A percentile compares a stretch with the other conserved stretches of the same genome.
Conservation (phyloP, 495 filamentous ascomycete genomes). For the Cairneyella variabilis region DNA sequence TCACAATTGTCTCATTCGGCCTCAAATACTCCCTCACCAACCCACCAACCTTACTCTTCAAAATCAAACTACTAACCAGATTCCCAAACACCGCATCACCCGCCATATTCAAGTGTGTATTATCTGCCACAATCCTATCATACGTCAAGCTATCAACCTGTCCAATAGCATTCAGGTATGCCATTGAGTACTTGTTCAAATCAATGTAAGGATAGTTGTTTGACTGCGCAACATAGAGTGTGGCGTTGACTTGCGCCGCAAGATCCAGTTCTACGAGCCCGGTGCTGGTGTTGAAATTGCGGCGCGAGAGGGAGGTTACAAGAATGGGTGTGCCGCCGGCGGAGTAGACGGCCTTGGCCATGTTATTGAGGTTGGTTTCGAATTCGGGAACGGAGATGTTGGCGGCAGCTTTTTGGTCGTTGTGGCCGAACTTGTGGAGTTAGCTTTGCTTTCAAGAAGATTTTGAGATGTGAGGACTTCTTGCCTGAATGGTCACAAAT, state of each 20-base stretch:
- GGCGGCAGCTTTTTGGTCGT: conserved; percentile 44
- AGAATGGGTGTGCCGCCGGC: conserved; percentile 40
- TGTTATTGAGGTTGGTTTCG: conserved; percentile 34
- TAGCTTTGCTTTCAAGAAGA: neutral
- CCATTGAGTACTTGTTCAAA: conserved; percentile 38
- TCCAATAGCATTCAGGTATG: conserved; percentile 44
- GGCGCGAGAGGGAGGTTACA: conserved; percentile 40
- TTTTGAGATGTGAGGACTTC: neutral
- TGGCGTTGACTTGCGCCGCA: conserved; percentile 33
- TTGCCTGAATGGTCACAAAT: conserved; percentile 43
- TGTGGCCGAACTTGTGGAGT: conserved; percentile 48
- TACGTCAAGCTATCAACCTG: conserved; percentile 34
- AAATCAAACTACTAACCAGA: conserved; percentile 40
- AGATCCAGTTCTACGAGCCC: conserved; percentile 36
- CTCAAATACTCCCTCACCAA: conserved; percentile 26
- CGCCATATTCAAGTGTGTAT: conserved; percentile 43
- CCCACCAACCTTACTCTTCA: conserved; percentile 11
- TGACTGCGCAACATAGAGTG: conserved; percentile 35
- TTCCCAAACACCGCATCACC: conserved; percentile 44
- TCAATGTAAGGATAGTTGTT: conserved; percentile 33
- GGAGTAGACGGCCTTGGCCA: conserved; percentile 35
- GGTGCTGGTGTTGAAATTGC: conserved; percentile 31
- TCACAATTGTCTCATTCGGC: conserved; percentile 29
- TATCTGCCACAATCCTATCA: conserved; percentile 35
- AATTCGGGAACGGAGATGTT: conserved; percentile 36